These are phyloP conservation scores for Bidens hawaiensis DNA, from an alignment of 140 eudicot genomes.

Conservation along the genomic window DNA sequence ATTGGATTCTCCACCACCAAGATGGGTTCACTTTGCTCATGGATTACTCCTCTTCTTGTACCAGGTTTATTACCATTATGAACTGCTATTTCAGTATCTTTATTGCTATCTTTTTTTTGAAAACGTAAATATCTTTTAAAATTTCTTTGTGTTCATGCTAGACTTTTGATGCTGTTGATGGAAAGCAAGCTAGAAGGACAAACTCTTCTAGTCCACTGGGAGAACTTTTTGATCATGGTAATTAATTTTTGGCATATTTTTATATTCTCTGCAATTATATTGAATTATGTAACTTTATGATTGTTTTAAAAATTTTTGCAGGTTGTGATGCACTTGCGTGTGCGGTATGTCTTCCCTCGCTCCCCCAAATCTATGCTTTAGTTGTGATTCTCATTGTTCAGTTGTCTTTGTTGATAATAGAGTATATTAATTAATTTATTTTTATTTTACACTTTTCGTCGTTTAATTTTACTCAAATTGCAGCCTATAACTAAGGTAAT, in stretches of 20 bases:
- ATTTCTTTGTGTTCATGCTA: conserved; percentile 20
- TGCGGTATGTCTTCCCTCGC: conserved; percentile 56
- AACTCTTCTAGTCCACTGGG: conserved; percentile 97
- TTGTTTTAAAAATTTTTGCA: conserved; percentile 25
- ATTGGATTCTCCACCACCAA: conserved; percentile 92
- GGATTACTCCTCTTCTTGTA: conserved; percentile 89
- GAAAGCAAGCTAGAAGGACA: conserved; percentile 98
- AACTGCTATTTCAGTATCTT: neutral
- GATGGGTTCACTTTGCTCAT: conserved; percentile 96
- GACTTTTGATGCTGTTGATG: conserved; percentile 99
- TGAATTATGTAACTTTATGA: conserved; percentile 9
- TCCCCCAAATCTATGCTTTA: neutral
- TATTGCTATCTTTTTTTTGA: conserved; percentile 1
- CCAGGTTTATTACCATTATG: conserved; percentile 51
- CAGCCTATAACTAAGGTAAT: too few species aligned
- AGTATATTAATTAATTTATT: too few species aligned
- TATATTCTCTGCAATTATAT: neutral
- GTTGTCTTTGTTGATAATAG: too few species aligned
- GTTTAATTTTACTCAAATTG: neutral
- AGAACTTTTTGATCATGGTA: conserved; percentile 97
- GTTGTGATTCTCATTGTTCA: neutral
- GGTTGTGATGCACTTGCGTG: conserved; percentile 98
- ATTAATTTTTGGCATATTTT: conserved; percentile 1
- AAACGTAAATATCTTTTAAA: too few species aligned
- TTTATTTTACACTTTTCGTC: neutral